Conservation (phyloP, 2,329 filamentous ascomycete genomes). For the Ceratocystis harringtonii region DNA sequence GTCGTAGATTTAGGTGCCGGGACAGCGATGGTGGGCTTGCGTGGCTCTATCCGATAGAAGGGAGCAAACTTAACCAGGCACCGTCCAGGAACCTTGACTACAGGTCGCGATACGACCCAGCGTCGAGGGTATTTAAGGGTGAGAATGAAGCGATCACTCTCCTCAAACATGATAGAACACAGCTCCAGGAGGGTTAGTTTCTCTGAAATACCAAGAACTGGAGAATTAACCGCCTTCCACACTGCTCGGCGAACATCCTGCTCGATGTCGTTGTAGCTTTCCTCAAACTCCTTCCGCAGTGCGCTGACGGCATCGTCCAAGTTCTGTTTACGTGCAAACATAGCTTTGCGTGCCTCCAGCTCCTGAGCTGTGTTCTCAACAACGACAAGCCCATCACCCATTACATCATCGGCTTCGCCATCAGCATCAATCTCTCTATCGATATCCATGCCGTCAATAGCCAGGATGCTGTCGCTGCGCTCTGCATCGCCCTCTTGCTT, state of each 20-base stretch:
- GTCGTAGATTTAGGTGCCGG: conserved; percentile 1
- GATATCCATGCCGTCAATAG: conserved; percentile 19
- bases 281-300: conserved; percentile 31
- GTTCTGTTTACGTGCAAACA: conserved; percentile 51
- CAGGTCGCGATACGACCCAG: conserved; percentile 28
- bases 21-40: conserved; percentile 7
- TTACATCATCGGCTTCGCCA: conserved; percentile 13
- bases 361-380: conserved; percentile 29
- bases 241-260: conserved; percentile 29
- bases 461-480: conserved; percentile 14
- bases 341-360: conserved; percentile 44
- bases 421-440: conserved; percentile 24
- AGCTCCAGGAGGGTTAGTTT: conserved; percentile 30
- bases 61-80: conserved; percentile 29
- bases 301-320: conserved; percentile 38
- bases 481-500: background rate
- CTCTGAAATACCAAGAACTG: conserved; percentile 28
- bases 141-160: conserved; percentile 29
- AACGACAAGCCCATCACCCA: conserved; percentile 25
- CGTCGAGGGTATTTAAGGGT: conserved; percentile 29
- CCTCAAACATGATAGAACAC: conserved; percentile 34
- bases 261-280: conserved; percentile 27
- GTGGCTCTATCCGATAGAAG: conserved; percentile 24
- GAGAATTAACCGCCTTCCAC: conserved; percentile 30
- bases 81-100: conserved; percentile 25